Base-by-base conservation (phyloP, 2,329 filamentous ascomycete genomes). In the Pestalotiopsis sp. region DNA sequence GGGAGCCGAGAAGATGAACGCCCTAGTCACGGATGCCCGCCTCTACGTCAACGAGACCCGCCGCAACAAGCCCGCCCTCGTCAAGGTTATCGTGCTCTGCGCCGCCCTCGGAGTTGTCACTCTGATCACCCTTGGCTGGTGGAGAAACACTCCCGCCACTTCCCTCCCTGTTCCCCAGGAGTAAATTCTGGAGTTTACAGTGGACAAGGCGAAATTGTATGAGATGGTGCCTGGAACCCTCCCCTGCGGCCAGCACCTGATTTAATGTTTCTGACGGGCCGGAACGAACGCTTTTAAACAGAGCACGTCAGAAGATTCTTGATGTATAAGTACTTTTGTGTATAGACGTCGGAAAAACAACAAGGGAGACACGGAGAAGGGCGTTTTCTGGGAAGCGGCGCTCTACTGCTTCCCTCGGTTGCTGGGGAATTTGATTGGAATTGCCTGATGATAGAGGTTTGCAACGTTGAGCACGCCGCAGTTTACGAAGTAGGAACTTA, bases 1-100 rank as follows among this genome's bases (percentile, higher is more conserved):
- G 12, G 73, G 75, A 36, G 71, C 74, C 58, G 74, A 75, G 67
- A 74, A 74, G 67, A 71, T 77, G 63, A 72, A 75, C 63, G 71
- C 73, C 61, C 70, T 75, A 69, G 70, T 69, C 39, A 73, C 70
- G 23, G 72, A 75, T 61, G 71, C 71, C 17, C 70, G 52, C 45
- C 66, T 73, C 14, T 69, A 72, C 7, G 38, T 74, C 38, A 69
- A 67, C 59, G 70, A 74, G 58, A 68, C 70, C 52, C 71, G 73
- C 65, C 74, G 72, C 38, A 72, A 66, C 66, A 72, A 75, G 59
- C 71, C 73, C 5, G 73, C 69, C 27, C 64, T 67, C 31, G 71
- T 75, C 67, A 75, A 72, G 66, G 61, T 74, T 4, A 66, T 72
- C 9, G 66, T 67, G 25, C 68, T 75, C 31, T 74, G 73, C 57